A percentile compares a stretch with the other conserved stretches of the same genome.
Conservation (phyloP, 106 monocot species). For the Triglochin maritima region DNA sequence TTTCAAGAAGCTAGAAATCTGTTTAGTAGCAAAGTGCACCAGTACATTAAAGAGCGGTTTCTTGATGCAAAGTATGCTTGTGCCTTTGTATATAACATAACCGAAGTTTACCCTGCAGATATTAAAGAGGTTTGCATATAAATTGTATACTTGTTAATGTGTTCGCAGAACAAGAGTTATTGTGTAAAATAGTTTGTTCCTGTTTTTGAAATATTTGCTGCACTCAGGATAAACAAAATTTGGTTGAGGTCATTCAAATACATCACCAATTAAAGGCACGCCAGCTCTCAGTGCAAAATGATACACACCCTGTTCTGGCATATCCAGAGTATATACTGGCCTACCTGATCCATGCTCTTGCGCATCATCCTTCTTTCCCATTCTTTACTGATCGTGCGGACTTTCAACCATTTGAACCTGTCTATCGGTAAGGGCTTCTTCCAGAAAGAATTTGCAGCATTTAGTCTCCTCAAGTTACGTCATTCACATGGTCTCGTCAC, state of each 20-base stretch:
- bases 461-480: no score
- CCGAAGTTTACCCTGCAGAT: constrained; percentile 43
- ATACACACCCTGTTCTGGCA: constrained; percentile 31
- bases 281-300: constrained; percentile 63
- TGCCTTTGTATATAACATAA: constrained; percentile 65
- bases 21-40: constrained; percentile 69
- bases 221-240: constrained; percentile 52
- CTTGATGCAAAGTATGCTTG: constrained; percentile 94
- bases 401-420: constrained; percentile 48
- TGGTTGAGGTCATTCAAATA: constrained; percentile 76
- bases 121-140: constrained; percentile 50
- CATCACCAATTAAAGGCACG: constrained; percentile 75
- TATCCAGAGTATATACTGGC: constrained; percentile 90
- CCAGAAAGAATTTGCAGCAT: no score
- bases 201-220: not conserved
- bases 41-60: constrained; percentile 77
- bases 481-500: no score
- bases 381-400: constrained; percentile 35
- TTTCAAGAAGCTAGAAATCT: constrained; percentile 60
- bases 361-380: constrained; percentile 77
- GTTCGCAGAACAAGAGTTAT: no score
- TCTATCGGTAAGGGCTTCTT: constrained; percentile 55
- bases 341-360: constrained; percentile 79
- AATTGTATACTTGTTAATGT: not conserved
- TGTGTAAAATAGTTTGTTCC: no score